These are phyloP conservation scores for Penicillium pancosmium DNA, from an alignment of 495 filamentous ascomycete genomes.

Conservation along the genomic window DNA sequence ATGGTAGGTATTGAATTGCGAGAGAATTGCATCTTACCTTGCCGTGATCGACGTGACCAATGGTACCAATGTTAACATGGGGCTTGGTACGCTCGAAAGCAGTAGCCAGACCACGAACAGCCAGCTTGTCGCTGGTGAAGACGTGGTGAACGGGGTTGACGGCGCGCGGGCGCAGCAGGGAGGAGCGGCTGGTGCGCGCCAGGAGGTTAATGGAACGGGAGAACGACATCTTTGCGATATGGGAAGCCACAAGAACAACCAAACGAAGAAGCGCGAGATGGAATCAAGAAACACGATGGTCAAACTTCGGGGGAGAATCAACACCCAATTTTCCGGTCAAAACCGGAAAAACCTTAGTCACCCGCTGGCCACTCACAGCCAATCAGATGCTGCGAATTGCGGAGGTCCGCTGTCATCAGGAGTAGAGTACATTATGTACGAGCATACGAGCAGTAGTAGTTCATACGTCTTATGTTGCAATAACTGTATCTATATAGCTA, in stretches of 20 bases:
- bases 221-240: constrained; percentile 62
- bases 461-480: no score
- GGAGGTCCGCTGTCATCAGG: constrained; percentile 28
- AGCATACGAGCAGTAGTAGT: no score
- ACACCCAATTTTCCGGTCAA: constrained; percentile 48
- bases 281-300: constrained; percentile 22
- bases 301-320: constrained; percentile 28
- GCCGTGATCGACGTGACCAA: constrained; percentile 99
- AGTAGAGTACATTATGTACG: no score
- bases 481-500: no score
- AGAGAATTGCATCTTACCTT: constrained; percentile 64
- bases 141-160: constrained; percentile 72
- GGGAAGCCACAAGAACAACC: constrained; percentile 37
- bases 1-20: constrained; percentile 17
- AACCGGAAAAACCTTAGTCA: constrained; percentile 45
- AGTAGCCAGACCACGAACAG: constrained; percentile 71
- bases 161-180: constrained; percentile 60
- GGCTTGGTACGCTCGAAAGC: constrained; percentile 91
- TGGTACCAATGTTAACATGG: constrained; percentile 98
- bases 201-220: constrained; percentile 68
- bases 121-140: constrained; percentile 66
- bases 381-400: constrained; percentile 45
- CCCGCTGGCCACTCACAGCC: constrained; percentile 29
- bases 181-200: constrained; percentile 66
- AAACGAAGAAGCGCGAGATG: constrained; percentile 37